Conservation (phyloP, 306 rosid genomes). For the Argentina anserina region DNA sequence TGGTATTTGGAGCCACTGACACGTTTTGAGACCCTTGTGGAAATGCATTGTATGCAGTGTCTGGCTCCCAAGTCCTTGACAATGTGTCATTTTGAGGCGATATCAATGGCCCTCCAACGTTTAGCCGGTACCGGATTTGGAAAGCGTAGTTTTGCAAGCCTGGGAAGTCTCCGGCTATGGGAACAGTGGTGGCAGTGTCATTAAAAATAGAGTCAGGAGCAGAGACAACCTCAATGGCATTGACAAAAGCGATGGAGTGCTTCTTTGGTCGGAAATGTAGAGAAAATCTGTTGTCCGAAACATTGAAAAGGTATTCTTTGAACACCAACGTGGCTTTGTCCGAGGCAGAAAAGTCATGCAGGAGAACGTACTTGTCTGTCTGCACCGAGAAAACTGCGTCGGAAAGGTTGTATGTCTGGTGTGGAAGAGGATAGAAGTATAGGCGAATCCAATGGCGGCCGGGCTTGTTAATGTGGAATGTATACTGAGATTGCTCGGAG, state of each 20-base stretch:
- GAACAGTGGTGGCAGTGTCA: constrained; percentile 42
- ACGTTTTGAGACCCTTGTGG: constrained; percentile 46
- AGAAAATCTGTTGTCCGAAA: constrained; percentile 42
- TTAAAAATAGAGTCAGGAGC: constrained; percentile 57
- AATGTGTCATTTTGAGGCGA: constrained; percentile 46
- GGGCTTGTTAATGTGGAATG: constrained; percentile 49
- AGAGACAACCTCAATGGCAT: constrained; percentile 78
- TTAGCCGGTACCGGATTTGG: constrained; percentile 54
- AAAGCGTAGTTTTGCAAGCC: constrained; percentile 42
- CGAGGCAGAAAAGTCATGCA: constrained; percentile 48
- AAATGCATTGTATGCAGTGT: constrained; percentile 42
- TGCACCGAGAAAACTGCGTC: constrained; percentile 53
- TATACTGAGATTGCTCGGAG: constrained; percentile 42
- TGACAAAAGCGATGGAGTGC: constrained; percentile 60
- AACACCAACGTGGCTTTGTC: constrained; percentile 31
- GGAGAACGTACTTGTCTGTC: constrained; percentile 45
- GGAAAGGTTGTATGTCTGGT: constrained; percentile 46
- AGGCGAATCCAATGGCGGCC: constrained; percentile 79
- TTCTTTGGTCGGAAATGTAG: constrained; percentile 58
- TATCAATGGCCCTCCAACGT: constrained; percentile 63
- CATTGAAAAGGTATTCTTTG: constrained; percentile 63
- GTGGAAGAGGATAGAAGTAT: constrained; percentile 60
- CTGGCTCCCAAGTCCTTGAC: constrained; percentile 72
- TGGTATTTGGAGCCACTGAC: constrained; percentile 24
- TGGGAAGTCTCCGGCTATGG: constrained; percentile 34